Conservation (phyloP, 352 stramenopile species). For the Phytophthora cajani region DNA sequence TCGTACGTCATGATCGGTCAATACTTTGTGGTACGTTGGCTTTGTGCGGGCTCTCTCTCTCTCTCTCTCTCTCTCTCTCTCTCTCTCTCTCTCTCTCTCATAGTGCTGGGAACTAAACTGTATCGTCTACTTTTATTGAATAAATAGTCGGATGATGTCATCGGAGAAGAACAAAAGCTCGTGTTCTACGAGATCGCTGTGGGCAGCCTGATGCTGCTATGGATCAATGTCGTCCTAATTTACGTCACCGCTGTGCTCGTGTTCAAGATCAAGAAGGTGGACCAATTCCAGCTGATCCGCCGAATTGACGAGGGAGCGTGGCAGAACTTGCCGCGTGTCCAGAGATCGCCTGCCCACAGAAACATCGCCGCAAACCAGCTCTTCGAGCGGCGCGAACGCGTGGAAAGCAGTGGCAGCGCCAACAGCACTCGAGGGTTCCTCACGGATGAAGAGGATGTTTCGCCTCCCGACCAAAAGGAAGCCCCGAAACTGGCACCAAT, state of each 20-base stretch:
- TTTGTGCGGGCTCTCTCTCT: background rate
- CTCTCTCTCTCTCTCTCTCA: background rate
- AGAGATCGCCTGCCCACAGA: constrained; percentile 59
- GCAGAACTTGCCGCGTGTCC: constrained; percentile 79
- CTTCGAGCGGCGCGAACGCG: constrained; percentile 23
- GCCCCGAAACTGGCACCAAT: constrained; percentile 24
- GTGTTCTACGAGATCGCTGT: constrained; percentile 90
- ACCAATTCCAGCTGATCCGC: constrained; percentile 86
- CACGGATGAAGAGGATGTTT: constrained; percentile 21
- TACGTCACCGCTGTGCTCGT: constrained; percentile 88
- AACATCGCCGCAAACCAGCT: background rate
- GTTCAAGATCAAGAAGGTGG: constrained; percentile 90
- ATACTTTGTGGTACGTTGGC: constrained; percentile 72
- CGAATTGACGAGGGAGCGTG: constrained; percentile 79
- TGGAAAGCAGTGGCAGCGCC: constrained; percentile 54
- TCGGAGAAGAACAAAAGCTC: constrained; percentile 83
- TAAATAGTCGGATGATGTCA: constrained; percentile 65
- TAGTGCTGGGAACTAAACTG: background rate
- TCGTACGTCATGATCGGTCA: constrained; percentile 88
- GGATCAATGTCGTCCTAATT: constrained; percentile 91
- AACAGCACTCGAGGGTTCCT: constrained; percentile 42
- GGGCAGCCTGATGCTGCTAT: constrained; percentile 81
- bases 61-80: background rate
- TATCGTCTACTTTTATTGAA: background rate
- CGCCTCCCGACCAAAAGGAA: constrained; percentile 12